Evolutionary conservation across 306 rosid genomes (phyloP).

Genomic region (Prunus dulcis): DNA sequence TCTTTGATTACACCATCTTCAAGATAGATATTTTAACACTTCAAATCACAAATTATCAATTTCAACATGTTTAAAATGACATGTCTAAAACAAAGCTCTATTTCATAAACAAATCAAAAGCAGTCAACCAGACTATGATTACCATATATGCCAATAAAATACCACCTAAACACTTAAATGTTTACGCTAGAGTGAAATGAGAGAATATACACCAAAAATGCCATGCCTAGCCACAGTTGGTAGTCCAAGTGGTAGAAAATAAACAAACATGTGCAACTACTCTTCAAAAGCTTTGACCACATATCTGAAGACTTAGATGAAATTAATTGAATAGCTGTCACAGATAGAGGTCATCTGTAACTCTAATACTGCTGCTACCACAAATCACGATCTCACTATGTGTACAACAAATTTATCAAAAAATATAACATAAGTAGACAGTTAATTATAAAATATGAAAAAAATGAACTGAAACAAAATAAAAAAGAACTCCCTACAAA

Average conservation of each 20-base stretch:
- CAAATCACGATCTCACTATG: not conserved
- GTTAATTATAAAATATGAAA: not conserved
- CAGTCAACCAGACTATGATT: not conserved
- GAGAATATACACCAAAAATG: not conserved
- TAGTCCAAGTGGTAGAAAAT: not conserved
- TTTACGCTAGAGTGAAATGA: not conserved
- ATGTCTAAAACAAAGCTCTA: not conserved
- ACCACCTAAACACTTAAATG: not conserved
- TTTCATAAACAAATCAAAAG: not conserved
- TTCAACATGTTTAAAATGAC: not conserved
- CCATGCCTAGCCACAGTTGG: not conserved
- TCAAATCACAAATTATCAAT: not conserved
- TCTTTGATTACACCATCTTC: not conserved
- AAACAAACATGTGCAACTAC: not conserved
- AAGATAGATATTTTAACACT: not conserved
- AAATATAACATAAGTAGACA: not conserved
- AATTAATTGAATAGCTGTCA: not conserved
- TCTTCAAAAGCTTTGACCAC: not conserved
- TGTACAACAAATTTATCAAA: not conserved
- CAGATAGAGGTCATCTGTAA: not conserved
- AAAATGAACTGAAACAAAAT: not conserved
- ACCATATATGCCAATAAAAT: not conserved
- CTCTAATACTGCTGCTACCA: not conserved
- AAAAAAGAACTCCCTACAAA: slow-evolving; percentile 2
- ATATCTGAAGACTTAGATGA: not conserved